Conservation (phyloP, 352 stramenopile species). For the Phytophthora syringae region DNA sequence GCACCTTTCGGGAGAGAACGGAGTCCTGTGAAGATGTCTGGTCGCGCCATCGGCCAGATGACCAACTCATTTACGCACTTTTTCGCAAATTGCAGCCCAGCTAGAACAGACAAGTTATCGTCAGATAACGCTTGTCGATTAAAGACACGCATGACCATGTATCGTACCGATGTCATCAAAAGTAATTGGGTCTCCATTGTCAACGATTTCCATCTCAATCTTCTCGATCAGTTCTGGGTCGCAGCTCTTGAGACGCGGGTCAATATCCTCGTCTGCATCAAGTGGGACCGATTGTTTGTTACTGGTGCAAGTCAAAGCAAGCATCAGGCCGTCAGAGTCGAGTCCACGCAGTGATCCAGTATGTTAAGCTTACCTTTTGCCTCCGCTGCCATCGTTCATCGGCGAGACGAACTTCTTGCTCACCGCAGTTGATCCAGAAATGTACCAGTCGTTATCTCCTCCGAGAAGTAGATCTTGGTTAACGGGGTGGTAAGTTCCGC, state of each 20-base stretch:
- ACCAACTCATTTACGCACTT: conserved; percentile 98
- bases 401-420: conserved; percentile 83
- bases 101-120: conserved; percentile 41
- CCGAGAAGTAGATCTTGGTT: conserved; percentile 76
- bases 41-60: conserved; percentile 97
- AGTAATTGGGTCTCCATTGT: conserved; percentile 91
- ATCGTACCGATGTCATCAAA: conserved; percentile 97
- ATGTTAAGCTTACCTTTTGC: conserved; percentile 19
- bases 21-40: conserved; percentile 98
- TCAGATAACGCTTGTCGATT: neutral
- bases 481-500: conserved; percentile 73
- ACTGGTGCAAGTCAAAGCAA: conserved; percentile 6
- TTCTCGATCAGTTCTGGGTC: conserved; percentile 96
- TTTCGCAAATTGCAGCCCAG: conserved; percentile 97
- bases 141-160: too few relatives aligned
- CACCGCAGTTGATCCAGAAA: conserved; percentile 42
- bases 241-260: conserved; percentile 93
- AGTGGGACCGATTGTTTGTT: conserved; percentile 21
- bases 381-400: conserved; percentile 35
- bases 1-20: conserved; percentile 91
- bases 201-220: conserved; percentile 98
- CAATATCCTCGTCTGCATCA: conserved; percentile 86
- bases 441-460: conserved; percentile 35
- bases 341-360: neutral
- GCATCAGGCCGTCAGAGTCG: neutral